phyloP scores from a whole-genome alignment of 129 eudicot species.

The Tagetes patula region DNA sequence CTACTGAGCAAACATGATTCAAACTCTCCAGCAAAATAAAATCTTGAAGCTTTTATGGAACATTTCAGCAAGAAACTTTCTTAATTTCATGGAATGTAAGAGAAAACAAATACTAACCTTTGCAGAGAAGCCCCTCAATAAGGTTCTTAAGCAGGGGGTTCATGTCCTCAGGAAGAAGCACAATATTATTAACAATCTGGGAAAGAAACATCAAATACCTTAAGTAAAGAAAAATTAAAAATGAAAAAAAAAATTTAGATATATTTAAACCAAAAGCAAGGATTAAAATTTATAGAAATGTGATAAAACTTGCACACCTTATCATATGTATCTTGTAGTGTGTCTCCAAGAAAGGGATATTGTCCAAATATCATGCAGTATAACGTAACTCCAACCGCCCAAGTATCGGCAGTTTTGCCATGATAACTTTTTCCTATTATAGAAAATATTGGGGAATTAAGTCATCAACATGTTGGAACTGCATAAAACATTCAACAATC shows the following conservation, averaged over 20 bases:
- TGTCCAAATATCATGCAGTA: conserved; percentile 76
- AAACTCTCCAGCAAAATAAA: conserved; percentile 3
- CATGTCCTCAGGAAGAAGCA: conserved; percentile 63
- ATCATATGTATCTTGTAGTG: conserved; percentile 86
- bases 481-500: not conserved
- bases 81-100: not conserved
- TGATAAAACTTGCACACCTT: conserved; percentile 49
- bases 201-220: conserved; percentile 3
- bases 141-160: conserved; percentile 67
- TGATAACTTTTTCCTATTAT: conserved; percentile 66
- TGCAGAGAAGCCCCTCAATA: conserved; percentile 90
- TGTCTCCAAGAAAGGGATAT: conserved; percentile 92
- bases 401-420: conserved; percentile 93
- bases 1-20: not conserved
- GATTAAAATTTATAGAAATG: conserved; percentile 4
- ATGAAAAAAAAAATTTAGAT: not conserved
- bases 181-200: conserved; percentile 65
- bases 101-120: conserved; percentile 49
- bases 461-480: conserved; percentile 6
- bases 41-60: not conserved
- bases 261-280: conserved; percentile 13
- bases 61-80: not conserved
- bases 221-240: not conserved
- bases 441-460: not conserved
- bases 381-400: conserved; percentile 95